Evolutionary conservation across 2,329 filamentous ascomycete species (phyloP).

Genomic region (Penicillium hordei): DNA sequence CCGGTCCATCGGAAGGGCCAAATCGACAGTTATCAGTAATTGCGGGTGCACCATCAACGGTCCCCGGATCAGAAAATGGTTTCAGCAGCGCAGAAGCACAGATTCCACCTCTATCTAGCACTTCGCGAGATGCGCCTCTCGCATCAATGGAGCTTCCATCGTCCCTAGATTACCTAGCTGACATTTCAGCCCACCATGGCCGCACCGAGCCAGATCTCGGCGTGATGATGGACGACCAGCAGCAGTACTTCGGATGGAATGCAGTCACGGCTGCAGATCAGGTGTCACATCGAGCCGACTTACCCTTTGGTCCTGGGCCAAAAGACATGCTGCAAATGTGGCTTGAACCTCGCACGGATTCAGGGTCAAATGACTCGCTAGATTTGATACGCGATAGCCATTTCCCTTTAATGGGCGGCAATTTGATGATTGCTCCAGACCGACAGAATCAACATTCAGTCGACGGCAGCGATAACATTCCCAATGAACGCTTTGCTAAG

Average conservation of each 20-base stretch:
- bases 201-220: constrained; percentile 31
- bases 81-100: constrained; percentile 13
- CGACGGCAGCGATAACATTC: constrained; percentile 32
- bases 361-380: constrained; percentile 30
- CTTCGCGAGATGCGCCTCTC: constrained; percentile 28
- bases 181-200: constrained; percentile 37
- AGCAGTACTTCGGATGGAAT: constrained; percentile 35
- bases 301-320: constrained; percentile 17
- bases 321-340: constrained; percentile 40
- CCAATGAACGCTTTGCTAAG: constrained; percentile 44
- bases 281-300: constrained; percentile 20
- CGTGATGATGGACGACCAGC: constrained; percentile 31
- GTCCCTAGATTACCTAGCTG: constrained; percentile 44
- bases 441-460: constrained; percentile 26
- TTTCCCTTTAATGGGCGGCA: constrained; percentile 27
- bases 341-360: constrained; percentile 37
- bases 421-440: constrained; percentile 21
- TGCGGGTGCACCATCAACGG: constrained; percentile 12
- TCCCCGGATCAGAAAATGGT: constrained; percentile 13
- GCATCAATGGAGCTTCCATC: constrained; percentile 33
- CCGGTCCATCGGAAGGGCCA: constrained; percentile 27
- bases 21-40: constrained; percentile 28
- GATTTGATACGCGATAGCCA: constrained; percentile 30
- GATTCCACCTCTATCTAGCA: constrained; percentile 18
- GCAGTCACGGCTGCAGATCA: constrained; percentile 27